phyloP scores from a whole-genome alignment of 2,329 filamentous ascomycete genomes.

The Xylariaceae sp. region DNA sequence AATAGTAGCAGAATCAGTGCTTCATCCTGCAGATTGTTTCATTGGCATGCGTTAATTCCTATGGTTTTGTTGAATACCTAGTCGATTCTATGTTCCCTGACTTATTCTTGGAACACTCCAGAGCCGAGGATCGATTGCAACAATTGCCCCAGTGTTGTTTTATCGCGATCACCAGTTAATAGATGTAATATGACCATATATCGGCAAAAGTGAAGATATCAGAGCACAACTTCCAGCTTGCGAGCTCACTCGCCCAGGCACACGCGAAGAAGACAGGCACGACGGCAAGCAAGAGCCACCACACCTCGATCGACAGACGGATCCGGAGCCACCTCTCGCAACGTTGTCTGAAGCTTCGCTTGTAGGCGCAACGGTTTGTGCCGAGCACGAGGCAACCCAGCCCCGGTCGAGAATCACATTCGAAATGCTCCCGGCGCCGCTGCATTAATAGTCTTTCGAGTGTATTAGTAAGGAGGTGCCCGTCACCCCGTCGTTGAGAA shows the following conservation, averaged over 20 bases:
- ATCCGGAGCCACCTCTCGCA: constrained; percentile 44
- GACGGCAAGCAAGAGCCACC: constrained; percentile 47
- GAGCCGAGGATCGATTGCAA: too few relatives aligned
- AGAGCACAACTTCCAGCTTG: background rate
- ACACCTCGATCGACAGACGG: constrained; percentile 45
- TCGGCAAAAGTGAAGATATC: background rate
- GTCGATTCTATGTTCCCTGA: too few relatives aligned
- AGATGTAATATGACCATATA: too few relatives aligned
- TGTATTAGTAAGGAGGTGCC: background rate
- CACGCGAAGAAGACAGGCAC: constrained; percentile 38
- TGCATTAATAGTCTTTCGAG: constrained; percentile 49
- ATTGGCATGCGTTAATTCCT: too few relatives aligned
- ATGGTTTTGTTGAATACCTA: too few relatives aligned
- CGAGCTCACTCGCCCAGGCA: constrained; percentile 20
- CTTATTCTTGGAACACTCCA: too few relatives aligned
- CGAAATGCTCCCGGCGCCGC: constrained; percentile 56
- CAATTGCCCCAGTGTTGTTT: too few relatives aligned
- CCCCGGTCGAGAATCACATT: constrained; percentile 57
- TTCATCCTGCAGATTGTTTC: too few relatives aligned
- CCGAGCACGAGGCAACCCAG: constrained; percentile 55
- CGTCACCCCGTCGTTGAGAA: background rate
- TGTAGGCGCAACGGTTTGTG: constrained; percentile 44
- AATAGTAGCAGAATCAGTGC: too few relatives aligned
- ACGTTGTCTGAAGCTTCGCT: constrained; percentile 43
- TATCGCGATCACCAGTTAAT: too few relatives aligned